These are phyloP conservation scores for Boletales sp. DNA, from an alignment of 768 basidiomycete genomes.

Conservation along the genomic window DNA sequence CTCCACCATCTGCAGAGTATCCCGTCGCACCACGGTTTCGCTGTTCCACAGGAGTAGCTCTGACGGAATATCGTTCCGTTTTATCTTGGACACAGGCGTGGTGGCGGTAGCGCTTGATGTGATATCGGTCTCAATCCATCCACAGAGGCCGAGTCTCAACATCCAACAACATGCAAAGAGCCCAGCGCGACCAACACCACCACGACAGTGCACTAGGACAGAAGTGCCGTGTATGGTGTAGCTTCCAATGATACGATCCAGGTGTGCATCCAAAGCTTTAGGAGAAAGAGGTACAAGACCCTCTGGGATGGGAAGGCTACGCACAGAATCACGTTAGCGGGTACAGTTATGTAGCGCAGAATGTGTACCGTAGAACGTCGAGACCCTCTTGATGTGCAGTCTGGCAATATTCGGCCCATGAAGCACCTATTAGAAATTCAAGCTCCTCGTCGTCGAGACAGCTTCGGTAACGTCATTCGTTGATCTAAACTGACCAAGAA, in stretches of 20 bases:
- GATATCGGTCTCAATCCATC: conserved; percentile 45
- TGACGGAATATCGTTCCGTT: background rate
- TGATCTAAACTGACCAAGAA: background rate
- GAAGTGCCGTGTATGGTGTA: conserved; percentile 74
- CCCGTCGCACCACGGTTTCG: conserved; percentile 32
- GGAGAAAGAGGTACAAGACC: conserved; percentile 73
- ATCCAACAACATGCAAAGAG: conserved; percentile 92
- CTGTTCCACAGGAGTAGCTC: conserved; percentile 15
- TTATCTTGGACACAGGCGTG: conserved; percentile 10
- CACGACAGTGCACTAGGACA: conserved; percentile 87
- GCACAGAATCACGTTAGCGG: background rate
- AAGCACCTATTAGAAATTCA: conserved; percentile 70
- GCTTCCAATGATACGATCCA: conserved; percentile 58
- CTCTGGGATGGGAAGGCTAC: conserved; percentile 85
- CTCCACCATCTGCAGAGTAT: conserved; percentile 66
- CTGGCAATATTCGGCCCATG: conserved; percentile 74
- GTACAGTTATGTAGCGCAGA: background rate
- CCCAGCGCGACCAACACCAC: conserved; percentile 92
- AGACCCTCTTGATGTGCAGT: conserved; percentile 63
- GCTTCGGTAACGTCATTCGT: conserved; percentile 34
- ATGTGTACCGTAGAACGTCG: conserved; percentile 69
- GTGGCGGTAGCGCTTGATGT: background rate
- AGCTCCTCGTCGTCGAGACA: conserved; percentile 87
- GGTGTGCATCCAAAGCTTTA: conserved; percentile 57
- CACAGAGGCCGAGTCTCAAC: conserved; percentile 87